Percentiles rank a stretch among this genome's conserved stretches.
These are phyloP conservation scores for Aureobasidium sp. DNA, from an alignment of 2,329 filamentous ascomycete species.

Conservation along the genomic window DNA sequence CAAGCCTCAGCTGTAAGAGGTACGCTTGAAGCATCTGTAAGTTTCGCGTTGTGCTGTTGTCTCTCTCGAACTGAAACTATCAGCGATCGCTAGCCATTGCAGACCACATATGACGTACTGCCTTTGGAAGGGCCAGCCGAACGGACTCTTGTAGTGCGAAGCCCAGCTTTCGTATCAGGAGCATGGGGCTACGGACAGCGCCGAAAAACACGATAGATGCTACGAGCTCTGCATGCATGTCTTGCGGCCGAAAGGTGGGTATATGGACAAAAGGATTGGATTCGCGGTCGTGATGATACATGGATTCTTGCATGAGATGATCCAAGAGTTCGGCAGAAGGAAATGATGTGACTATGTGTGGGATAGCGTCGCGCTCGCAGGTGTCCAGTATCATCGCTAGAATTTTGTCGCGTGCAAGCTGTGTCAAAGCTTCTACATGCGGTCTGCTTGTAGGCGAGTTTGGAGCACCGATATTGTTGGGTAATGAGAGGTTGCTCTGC, in stretches of 20 bases:
- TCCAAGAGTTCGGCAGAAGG: constrained; percentile 51
- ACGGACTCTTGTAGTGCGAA: constrained; percentile 37
- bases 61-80: constrained; percentile 32
- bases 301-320: constrained; percentile 49
- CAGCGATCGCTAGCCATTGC: background rate
- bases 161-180: constrained; percentile 51
- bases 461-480: background rate
- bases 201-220: constrained; percentile 48
- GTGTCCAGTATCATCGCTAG: constrained; percentile 54
- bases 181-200: constrained; percentile 47
- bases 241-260: constrained; percentile 47
- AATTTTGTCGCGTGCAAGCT: constrained; percentile 44
- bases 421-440: constrained; percentile 17
- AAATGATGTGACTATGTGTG: constrained; percentile 49
- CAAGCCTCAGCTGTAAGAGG: constrained; percentile 39
- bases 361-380: constrained; percentile 40
- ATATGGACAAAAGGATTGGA: constrained; percentile 52
- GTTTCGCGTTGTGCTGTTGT: constrained; percentile 39
- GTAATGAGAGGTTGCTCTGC: background rate
- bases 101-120: background rate
- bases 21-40: constrained; percentile 41
- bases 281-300: constrained; percentile 44
- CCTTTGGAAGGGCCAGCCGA: constrained; percentile 23
- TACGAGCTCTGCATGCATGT: constrained; percentile 49
- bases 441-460: too few relatives aligned